A percentile compares a stretch with the other conserved stretches of the same genome.
Conservation (phyloP, 768 basidiomycete species). For the Phanerochaete sordida region DNA sequence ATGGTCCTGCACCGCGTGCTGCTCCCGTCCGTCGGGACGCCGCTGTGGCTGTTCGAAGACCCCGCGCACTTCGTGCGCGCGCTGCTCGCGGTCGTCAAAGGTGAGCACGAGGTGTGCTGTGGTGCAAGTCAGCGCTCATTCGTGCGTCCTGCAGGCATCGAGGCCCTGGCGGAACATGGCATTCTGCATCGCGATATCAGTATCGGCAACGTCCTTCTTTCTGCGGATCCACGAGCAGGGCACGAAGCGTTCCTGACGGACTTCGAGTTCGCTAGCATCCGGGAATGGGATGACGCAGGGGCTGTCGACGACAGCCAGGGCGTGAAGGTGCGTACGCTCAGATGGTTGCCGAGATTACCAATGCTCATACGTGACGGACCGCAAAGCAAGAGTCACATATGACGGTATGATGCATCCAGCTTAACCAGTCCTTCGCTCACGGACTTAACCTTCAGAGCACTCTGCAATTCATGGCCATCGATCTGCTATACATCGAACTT, state of each 20-base stretch:
- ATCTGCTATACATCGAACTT: neutral
- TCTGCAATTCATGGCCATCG: neutral
- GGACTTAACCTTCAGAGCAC: neutral
- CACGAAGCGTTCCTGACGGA: slow-evolving; percentile 28
- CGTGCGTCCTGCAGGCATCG: slow-evolving; percentile 10
- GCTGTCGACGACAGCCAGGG: too few species aligned
- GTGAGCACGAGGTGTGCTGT: too few species aligned
- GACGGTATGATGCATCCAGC: too few species aligned
- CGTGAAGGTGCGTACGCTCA: too few species aligned
- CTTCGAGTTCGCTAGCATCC: slow-evolving; percentile 25
- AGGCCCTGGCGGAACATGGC: slow-evolving; percentile 17
- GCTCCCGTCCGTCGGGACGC: neutral
- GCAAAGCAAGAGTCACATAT: neutral
- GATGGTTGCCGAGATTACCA: too few species aligned
- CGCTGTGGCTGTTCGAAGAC: neutral
- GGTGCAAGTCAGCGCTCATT: too few species aligned
- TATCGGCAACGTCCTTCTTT: slow-evolving; percentile 32
- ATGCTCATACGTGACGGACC: too few species aligned
- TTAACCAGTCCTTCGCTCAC: too few species aligned
- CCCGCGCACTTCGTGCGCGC: neutral
- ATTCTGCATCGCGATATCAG: slow-evolving; percentile 33
- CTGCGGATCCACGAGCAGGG: slow-evolving; percentile 5
- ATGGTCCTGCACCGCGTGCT: neutral
- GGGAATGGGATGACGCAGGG: too few species aligned
- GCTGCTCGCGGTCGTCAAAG: neutral